Evolutionary conservation across 2,329 filamentous ascomycete species (phyloP), one percentile per base, ranked within the genome.

Genomic region (Scopulariopsis brevicaulis): DNA sequence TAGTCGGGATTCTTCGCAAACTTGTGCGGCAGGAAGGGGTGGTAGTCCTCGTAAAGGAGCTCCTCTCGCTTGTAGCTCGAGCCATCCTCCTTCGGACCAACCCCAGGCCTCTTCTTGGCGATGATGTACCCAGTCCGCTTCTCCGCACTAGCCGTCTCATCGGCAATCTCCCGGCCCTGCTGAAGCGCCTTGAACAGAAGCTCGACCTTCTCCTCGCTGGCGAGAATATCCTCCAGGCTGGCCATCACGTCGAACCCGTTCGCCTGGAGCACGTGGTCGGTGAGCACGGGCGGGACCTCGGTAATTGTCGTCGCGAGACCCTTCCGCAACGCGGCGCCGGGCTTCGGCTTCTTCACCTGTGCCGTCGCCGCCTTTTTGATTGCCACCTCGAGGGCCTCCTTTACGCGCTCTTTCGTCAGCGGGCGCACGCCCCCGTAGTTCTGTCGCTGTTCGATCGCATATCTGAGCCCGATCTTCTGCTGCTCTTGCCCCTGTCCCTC

Each of bases 11-110:
- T 84, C 7, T 81, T 77, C 61, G 85, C 82, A 61, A 96, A 88
- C 64, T 97, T 93, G 24, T 79, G 76, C 0, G 94, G 94, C 46
- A 87, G 76, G 69, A 97, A 97, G 0, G 94, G 94, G 64, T 97
- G 93, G 65, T 96, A 97, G 65, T 99, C 94, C 58, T 96, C 89
- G 66, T 96, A 99, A 1, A 96, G 74, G 6, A 94, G 68, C 53
- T 77, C 74, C 4, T 74, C 70, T 11, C 72, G 67, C 57, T 73
- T 74, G 32, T 59, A 11, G 46, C 25, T 51, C 61, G 48, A 51
- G 18, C 18, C 24, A 25, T 35, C 46, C 5, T 18, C 60, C 46
- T 53, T 59, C 1, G 66, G 65, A 2, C 12, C 37, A 20, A 37
- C 32, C 12, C 55, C 48, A 7, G 46, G n/a, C 57, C 71, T 76